Evolutionary conservation across 805 yeast genomes (phyloP).

Genomic region (Hanseniaspora mollemarum): DNA sequence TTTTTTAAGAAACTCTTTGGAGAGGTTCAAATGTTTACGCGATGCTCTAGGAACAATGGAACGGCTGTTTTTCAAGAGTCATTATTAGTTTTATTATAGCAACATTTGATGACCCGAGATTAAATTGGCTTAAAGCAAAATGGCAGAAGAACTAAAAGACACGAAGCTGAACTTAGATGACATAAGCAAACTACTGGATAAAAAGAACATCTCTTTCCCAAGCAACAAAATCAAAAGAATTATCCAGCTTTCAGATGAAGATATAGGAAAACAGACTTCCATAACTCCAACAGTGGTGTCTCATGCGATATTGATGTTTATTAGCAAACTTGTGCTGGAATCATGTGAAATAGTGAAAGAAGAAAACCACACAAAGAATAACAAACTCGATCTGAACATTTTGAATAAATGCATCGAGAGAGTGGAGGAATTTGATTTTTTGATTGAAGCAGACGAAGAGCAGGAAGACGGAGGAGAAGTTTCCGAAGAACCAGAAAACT

Average conservation of each 20-base stretch:
- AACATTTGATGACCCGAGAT: neutral
- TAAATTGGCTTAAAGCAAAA: neutral
- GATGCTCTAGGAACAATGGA: too few relatives aligned
- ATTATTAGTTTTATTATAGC: too few relatives aligned
- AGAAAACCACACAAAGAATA: constrained; percentile 58
- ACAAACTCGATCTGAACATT: constrained; percentile 54
- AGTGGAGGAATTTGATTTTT: constrained; percentile 86
- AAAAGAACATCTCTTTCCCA: constrained; percentile 39
- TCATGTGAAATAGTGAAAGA: constrained; percentile 65
- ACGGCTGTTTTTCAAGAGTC: too few relatives aligned
- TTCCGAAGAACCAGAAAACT: too few relatives aligned
- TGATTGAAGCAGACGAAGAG: constrained; percentile 34
- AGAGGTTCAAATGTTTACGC: too few relatives aligned
- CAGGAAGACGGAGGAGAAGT: constrained; percentile 17
- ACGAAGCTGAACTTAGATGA: constrained; percentile 2
- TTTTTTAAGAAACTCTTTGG: too few relatives aligned
- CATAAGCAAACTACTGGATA: neutral
- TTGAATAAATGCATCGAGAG: constrained; percentile 70
- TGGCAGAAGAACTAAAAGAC: neutral
- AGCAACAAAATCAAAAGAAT: constrained; percentile 90
- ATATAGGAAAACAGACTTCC: constrained; percentile 95
- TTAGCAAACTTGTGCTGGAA: constrained; percentile 79
- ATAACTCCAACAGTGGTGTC: constrained; percentile 98
- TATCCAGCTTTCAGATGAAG: constrained; percentile 90
- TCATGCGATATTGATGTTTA: constrained; percentile 81